These are phyloP conservation scores for Quercus variabilis DNA, from an alignment of 306 rosid genomes.

Conservation along the genomic window DNA sequence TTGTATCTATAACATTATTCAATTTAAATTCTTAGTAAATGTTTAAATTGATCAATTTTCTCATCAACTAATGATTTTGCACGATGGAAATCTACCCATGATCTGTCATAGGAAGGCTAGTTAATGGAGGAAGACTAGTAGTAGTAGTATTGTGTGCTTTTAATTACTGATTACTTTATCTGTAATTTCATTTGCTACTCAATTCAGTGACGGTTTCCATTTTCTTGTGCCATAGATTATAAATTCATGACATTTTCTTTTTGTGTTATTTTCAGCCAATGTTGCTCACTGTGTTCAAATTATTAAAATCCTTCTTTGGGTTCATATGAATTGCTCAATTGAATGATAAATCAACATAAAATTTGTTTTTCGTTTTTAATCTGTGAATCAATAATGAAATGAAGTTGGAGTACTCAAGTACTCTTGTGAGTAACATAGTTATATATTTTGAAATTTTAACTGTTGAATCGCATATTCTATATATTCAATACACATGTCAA, in stretches of 20 bases:
- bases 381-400: background rate
- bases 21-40: no score
- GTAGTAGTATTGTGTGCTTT: background rate
- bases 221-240: background rate
- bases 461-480: no score
- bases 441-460: no score
- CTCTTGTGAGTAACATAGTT: background rate
- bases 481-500: no score
- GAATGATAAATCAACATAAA: background rate
- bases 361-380: background rate
- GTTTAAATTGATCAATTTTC: no score
- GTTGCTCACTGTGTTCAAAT: background rate
- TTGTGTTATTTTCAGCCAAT: background rate
- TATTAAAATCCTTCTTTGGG: background rate
- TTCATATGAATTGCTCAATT: background rate
- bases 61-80: no score
- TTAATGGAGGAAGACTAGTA: no score
- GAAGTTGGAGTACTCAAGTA: background rate
- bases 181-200: no score
- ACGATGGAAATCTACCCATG: no score
- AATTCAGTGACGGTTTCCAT: background rate
- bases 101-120: no score
- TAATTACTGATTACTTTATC: background rate
- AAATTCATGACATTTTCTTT: background rate
- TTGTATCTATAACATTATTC: no score